These are phyloP conservation scores for Cardiospermum halicacabum DNA, from an alignment of 345 rosid species.

Conservation along the genomic window DNA sequence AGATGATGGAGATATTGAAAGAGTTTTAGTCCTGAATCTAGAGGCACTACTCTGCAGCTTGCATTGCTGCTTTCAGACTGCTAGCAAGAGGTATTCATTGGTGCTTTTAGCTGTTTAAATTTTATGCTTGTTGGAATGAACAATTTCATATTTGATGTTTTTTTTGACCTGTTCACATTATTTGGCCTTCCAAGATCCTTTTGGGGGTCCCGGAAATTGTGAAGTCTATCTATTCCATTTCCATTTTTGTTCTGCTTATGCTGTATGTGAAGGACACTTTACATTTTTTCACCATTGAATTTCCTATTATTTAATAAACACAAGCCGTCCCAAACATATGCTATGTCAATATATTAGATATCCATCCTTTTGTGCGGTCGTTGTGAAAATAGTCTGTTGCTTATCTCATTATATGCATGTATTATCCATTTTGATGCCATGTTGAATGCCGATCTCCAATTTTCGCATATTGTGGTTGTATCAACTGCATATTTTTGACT, in stretches of 20 bases:
- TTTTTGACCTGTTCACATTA: not conserved
- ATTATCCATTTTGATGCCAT: not conserved
- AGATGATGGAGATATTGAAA: constrained; percentile 29
- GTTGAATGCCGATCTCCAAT: not conserved
- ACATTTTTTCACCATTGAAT: too few relatives aligned
- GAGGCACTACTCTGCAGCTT: constrained; percentile 60
- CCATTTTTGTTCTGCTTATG: not conserved
- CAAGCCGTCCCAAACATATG: too few relatives aligned
- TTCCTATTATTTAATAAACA: too few relatives aligned
- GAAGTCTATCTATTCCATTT: not conserved
- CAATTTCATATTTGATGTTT: not conserved
- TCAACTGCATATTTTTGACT: not conserved
- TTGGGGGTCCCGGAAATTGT: not conserved
- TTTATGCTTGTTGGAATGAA: not conserved
- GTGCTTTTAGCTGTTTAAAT: not conserved
- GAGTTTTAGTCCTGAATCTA: constrained; percentile 48
- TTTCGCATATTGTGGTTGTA: not conserved
- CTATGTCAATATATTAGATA: too few relatives aligned
- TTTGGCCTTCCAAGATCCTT: not conserved
- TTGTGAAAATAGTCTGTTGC: not conserved
- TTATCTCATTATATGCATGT: too few relatives aligned
- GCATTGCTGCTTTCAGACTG: constrained; percentile 55
- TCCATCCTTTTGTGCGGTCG: not conserved
- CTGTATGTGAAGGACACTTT: too few relatives aligned
- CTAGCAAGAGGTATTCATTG: constrained; percentile 57